Conservation (phyloP, 352 stramenopile species). For the Globisporangium recalcitrans region DNA sequence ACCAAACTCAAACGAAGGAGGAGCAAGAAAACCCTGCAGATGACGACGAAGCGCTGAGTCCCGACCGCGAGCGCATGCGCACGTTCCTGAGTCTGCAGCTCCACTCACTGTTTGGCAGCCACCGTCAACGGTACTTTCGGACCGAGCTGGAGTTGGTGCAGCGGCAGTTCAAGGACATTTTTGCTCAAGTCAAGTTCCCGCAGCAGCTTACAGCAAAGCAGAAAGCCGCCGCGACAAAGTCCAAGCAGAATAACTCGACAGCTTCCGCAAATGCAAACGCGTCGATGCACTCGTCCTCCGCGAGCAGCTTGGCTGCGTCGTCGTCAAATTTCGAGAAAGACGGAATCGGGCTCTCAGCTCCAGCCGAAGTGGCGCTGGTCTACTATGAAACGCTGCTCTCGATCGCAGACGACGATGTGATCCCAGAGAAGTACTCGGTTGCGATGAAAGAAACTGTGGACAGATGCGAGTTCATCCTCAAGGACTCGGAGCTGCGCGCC, state of each 20-base stretch:
- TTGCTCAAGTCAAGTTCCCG: slow-evolving; percentile 46
- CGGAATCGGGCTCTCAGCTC: slow-evolving; percentile 9
- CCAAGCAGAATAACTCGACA: slow-evolving; percentile 22
- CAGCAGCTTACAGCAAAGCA: slow-evolving; percentile 32
- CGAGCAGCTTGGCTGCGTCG: slow-evolving; percentile 18
- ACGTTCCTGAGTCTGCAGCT: slow-evolving; percentile 71
- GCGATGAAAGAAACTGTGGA: slow-evolving; percentile 38
- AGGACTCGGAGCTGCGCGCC: slow-evolving; percentile 53
- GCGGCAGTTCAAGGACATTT: slow-evolving; percentile 35
- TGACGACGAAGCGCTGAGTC: not conserved
- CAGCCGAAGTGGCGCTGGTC: slow-evolving; percentile 29
- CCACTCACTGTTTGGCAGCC: slow-evolving; percentile 72
- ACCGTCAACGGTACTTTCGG: slow-evolving; percentile 60
- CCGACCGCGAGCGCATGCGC: slow-evolving; percentile 42
- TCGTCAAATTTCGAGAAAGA: slow-evolving; percentile 54
- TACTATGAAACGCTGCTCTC: slow-evolving; percentile 53
- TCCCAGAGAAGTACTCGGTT: slow-evolving; percentile 31
- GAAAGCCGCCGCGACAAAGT: slow-evolving; percentile 32
- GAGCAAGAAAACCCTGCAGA: not conserved
- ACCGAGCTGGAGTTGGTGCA: slow-evolving; percentile 66
- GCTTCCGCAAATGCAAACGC: slow-evolving; percentile 2
- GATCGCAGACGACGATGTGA: slow-evolving; percentile 39
- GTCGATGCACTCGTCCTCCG: slow-evolving; percentile 10
- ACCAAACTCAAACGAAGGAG: not conserved
- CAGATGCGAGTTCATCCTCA: slow-evolving; percentile 61